Percentiles rank a stretch among this genome's conserved stretches.
Evolutionary conservation across 176 grass and related monocot genomes (phyloP).

Genomic region (Guadua angustifolia): DNA sequence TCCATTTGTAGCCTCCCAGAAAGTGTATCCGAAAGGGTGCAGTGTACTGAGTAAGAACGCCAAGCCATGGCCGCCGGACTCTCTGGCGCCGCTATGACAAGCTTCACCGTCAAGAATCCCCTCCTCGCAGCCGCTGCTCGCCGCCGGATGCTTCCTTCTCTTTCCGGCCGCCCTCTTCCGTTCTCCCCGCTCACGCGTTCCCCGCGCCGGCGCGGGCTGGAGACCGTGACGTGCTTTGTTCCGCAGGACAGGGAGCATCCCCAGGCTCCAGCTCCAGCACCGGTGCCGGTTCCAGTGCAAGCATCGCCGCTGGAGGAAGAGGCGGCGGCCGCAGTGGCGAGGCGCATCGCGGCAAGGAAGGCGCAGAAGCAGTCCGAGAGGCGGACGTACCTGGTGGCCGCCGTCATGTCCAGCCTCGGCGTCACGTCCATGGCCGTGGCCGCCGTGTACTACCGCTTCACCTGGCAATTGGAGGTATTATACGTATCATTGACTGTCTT

Average conservation of each 20-base stretch:
- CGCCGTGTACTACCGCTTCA: constrained; percentile 80
- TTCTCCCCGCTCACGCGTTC: constrained; percentile 48
- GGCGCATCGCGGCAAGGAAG: constrained; percentile 50
- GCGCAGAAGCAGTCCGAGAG: constrained; percentile 70
- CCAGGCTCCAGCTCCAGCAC: neutral
- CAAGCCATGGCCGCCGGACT: constrained; percentile 45
- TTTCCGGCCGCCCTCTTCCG: constrained; percentile 15
- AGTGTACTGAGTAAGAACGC: neutral
- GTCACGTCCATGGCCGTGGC: constrained; percentile 73
- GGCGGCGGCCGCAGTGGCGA: constrained; percentile 39
- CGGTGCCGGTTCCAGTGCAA: neutral
- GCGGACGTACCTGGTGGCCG: constrained; percentile 74
- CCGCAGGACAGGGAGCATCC: constrained; percentile 28
- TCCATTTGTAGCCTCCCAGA: constrained; percentile 27
- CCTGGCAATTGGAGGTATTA: constrained; percentile 74
- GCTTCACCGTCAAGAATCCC: constrained; percentile 51
- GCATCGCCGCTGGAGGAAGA: constrained; percentile 44
- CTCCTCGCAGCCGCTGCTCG: constrained; percentile 45
- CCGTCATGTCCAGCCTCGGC: constrained; percentile 80
- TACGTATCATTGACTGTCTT: neutral
- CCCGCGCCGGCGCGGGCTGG: constrained; percentile 37
- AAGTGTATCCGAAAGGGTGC: neutral
- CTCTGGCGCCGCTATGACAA: constrained; percentile 38
- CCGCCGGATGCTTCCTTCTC: constrained; percentile 23
- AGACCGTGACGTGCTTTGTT: constrained; percentile 62